These are phyloP conservation scores for Trypanosoma mega DNA, from an alignment of 208 protist species.

Conservation along the genomic window DNA sequence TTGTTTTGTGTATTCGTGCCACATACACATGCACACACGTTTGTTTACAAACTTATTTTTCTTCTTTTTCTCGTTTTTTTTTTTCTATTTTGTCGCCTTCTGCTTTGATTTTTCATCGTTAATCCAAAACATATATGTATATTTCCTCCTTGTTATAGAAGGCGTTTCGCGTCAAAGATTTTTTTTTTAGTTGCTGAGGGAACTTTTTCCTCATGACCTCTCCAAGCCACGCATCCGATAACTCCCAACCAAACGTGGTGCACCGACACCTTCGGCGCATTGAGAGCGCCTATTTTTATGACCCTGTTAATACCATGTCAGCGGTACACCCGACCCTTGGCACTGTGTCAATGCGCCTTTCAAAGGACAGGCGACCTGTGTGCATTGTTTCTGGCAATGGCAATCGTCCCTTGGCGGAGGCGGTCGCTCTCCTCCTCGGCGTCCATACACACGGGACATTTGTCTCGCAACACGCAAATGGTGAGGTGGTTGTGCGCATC, in stretches of 20 bases:
- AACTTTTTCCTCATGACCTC: conserved; percentile 11
- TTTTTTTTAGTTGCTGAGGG: too few relatives aligned
- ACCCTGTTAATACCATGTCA: conserved; percentile 61
- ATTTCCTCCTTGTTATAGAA: too few relatives aligned
- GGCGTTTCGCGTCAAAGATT: too few relatives aligned
- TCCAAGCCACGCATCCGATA: conserved; percentile 10
- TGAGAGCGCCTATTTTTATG: conserved; percentile 83
- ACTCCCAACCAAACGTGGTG: conserved; percentile 27
- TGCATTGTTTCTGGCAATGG: conserved; percentile 91
- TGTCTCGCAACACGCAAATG: conserved; percentile 84
- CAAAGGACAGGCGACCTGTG: conserved; percentile 35
- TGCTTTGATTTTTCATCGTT: too few relatives aligned
- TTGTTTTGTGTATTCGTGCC: too few relatives aligned
- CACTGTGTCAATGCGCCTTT: conserved; percentile 50
- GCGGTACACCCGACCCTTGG: conserved; percentile 62
- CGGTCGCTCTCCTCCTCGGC: conserved; percentile 80
- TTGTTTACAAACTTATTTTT: background rate
- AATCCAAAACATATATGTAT: too few relatives aligned
- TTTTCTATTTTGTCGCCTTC: conserved; percentile 7
- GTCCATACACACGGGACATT: conserved; percentile 70
- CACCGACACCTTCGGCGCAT: conserved; percentile 76
- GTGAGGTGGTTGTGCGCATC: conserved; percentile 92
- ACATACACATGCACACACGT: conserved; percentile 12
- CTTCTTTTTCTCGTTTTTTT: conserved; percentile 8
- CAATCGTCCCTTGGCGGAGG: conserved; percentile 86